Base-by-base conservation (phyloP, 2,329 filamentous ascomycete species). In the Cercospora citrullina region DNA sequence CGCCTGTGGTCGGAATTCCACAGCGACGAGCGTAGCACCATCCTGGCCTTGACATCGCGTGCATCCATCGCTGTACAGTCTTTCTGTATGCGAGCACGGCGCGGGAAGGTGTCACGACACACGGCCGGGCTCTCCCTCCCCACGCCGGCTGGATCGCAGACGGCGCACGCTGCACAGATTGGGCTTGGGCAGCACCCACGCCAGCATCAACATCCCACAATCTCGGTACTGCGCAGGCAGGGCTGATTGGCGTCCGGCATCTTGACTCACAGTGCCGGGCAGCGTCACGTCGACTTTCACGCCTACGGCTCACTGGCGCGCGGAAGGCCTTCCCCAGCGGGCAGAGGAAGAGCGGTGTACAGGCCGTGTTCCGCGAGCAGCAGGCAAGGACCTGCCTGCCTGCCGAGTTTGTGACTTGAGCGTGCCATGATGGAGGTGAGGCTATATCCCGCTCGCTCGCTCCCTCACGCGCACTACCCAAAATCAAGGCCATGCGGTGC, bases 221-320 rank as follows among this genome's bases (percentile, higher is more conserved):
- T 68, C 58, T 65, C 63, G 62, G 67, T 57, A 57, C 66, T 64
- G 60, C 10, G 48, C 45, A 53, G 53, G 57, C 42, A 53, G 53
- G 57, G 51, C 63, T 51, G 67, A 55, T 55, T 42, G 53, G 59
- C 63, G 51, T 39, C 65, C 64, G 63, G 66, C 63, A 70, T 68
- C 33, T 53, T 68, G 68, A 66, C 63, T 68, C 63, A 45, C 65
- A 68, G 63, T 70, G 60, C 68, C 68, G 68, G 36, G 68, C 68
- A 68, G 68, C 53, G 23, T 53, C 53, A 62, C 66, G 53, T 62
- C 66, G 60, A 70, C 12, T 63, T 36, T 65, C 68, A 70, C 66
- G 60, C 53, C 18, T 53, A 2, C 33, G 39, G 23, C 59, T 66
- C 66, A 51, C 63, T 68, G 59, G 65, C 62, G 59, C 68, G 63